These are phyloP conservation scores for Phanerochaete carnosa DNA, from an alignment of 768 basidiomycete genomes.

Conservation along the genomic window DNA sequence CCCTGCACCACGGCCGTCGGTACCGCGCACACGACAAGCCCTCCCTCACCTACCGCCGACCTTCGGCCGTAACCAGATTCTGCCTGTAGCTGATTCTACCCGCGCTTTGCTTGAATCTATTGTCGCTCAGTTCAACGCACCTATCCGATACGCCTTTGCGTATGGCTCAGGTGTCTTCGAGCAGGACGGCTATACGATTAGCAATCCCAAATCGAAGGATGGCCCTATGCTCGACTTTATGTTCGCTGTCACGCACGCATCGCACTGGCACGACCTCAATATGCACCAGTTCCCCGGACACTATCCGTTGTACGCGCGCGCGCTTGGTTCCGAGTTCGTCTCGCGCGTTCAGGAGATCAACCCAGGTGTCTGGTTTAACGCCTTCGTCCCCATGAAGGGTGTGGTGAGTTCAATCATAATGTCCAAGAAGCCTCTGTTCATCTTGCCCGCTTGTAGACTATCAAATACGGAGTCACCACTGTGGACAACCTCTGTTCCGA, in stretches of 20 bases:
- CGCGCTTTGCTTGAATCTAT: slow-evolving; percentile 79
- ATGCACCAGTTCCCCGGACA: slow-evolving; percentile 89
- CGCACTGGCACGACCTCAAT: slow-evolving; percentile 94
- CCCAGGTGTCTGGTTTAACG: slow-evolving; percentile 96
- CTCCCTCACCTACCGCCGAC: slow-evolving; percentile 60
- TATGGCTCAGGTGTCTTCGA: slow-evolving; percentile 96
- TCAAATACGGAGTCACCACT: slow-evolving; percentile 97
- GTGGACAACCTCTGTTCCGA: slow-evolving; percentile 88
- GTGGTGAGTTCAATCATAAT: slow-evolving; percentile 54
- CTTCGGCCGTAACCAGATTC: slow-evolving; percentile 80
- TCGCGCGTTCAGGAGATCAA: slow-evolving; percentile 66
- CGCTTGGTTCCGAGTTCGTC: slow-evolving; percentile 82
- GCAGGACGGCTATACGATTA: slow-evolving; percentile 71
- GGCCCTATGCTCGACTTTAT: slow-evolving; percentile 93
- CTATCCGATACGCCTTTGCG: slow-evolving; percentile 95
- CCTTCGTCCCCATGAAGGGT: slow-evolving; percentile 79
- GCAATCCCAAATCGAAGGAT: slow-evolving; percentile 27
- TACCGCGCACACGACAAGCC: slow-evolving; percentile 22
- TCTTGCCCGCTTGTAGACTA: slow-evolving; percentile 48
- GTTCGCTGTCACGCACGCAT: slow-evolving; percentile 91
- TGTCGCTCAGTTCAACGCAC: slow-evolving; percentile 78
- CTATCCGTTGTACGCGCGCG: slow-evolving; percentile 86
- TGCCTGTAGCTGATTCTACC: slow-evolving; percentile 76
- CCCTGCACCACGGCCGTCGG: slow-evolving; percentile 39
- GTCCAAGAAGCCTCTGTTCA: not conserved